phyloP scores from a whole-genome alignment of 1,284 basidiomycete genomes.

The Neotropicomus parvogracilis region DNA sequence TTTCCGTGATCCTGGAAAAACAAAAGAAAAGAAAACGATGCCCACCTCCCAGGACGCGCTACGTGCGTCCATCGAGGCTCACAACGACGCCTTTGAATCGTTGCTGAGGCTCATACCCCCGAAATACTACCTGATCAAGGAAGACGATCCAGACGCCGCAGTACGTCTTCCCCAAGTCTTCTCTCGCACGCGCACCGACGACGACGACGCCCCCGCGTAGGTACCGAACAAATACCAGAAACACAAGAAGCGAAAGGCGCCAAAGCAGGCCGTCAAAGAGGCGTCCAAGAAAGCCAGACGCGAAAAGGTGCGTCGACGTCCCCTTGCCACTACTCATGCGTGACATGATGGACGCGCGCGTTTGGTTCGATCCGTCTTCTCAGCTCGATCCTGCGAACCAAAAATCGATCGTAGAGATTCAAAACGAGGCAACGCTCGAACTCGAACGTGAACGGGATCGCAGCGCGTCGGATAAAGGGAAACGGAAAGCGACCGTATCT shows the following conservation, averaged over 20 bases:
- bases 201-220: slow-evolving; percentile 35
- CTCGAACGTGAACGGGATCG: slow-evolving; percentile 4
- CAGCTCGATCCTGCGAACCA: slow-evolving; percentile 90
- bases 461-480: too few species aligned
- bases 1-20: not conserved
- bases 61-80: slow-evolving; percentile 67
- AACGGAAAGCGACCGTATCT: slow-evolving; percentile 40
- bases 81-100: slow-evolving; percentile 81
- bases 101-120: slow-evolving; percentile 82
- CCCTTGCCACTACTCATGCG: too few species aligned
- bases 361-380: not conserved
- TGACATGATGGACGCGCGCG: too few species aligned
- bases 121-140: slow-evolving; percentile 78
- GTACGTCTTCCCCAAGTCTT: slow-evolving; percentile 10
- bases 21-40: too few species aligned
- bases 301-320: too few species aligned
- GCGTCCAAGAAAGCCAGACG: slow-evolving; percentile 80
- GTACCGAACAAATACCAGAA: slow-evolving; percentile 78
- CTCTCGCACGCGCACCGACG: not conserved
- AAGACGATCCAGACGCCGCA: slow-evolving; percentile 36
- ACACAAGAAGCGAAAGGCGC: slow-evolving; percentile 79
- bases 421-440: slow-evolving; percentile 46
- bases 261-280: slow-evolving; percentile 83
- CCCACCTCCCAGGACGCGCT: slow-evolving; percentile 50
- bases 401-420: slow-evolving; percentile 76